A percentile compares a stretch with the other conserved stretches of the same genome.
phyloP scores from a whole-genome alignment of 1,284 basidiomycete genomes.

The Mixia osmundae region DNA sequence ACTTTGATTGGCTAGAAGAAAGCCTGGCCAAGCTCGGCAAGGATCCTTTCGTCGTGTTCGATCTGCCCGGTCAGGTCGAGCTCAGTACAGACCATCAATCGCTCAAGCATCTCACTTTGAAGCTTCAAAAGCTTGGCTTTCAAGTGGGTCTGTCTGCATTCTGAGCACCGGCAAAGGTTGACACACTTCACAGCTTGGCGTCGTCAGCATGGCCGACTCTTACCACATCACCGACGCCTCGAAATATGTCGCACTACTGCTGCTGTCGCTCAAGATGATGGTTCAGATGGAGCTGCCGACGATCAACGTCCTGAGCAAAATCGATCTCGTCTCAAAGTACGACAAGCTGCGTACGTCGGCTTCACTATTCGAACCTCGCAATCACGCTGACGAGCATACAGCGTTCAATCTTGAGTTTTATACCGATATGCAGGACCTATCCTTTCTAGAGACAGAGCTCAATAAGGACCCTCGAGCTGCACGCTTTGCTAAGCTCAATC shows the following conservation, averaged over 20 bases:
- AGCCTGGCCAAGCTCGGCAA: conserved; percentile 29
- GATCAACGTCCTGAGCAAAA: conserved; percentile 87
- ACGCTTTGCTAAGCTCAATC: conserved; percentile 51
- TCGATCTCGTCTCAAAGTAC: conserved; percentile 67
- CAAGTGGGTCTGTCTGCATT: conserved; percentile 35
- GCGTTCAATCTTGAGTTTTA: conserved; percentile 97
- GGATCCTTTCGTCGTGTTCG: conserved; percentile 70
- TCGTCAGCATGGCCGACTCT: conserved; percentile 85
- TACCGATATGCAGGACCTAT: conserved; percentile 89
- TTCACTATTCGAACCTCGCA: background rate
- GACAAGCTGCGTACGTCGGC: conserved; percentile 51
- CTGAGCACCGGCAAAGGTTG: background rate
- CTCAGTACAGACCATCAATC: conserved; percentile 67
- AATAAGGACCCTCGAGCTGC: conserved; percentile 33
- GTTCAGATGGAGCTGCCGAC: conserved; percentile 93
- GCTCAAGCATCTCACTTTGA: conserved; percentile 18
- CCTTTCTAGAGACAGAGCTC: conserved; percentile 58
- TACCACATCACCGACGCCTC: conserved; percentile 89
- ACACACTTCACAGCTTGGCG: conserved; percentile 43
- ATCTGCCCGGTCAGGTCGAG: conserved; percentile 93
- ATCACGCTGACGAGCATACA: conserved; percentile 20
- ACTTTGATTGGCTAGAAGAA: conserved; percentile 77
- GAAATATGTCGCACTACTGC: conserved; percentile 79
- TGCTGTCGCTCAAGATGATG: conserved; percentile 86
- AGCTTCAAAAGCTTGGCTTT: conserved; percentile 51